Conservation (phyloP, 345 rosid genomes). For the Ceriops decandra region DNA sequence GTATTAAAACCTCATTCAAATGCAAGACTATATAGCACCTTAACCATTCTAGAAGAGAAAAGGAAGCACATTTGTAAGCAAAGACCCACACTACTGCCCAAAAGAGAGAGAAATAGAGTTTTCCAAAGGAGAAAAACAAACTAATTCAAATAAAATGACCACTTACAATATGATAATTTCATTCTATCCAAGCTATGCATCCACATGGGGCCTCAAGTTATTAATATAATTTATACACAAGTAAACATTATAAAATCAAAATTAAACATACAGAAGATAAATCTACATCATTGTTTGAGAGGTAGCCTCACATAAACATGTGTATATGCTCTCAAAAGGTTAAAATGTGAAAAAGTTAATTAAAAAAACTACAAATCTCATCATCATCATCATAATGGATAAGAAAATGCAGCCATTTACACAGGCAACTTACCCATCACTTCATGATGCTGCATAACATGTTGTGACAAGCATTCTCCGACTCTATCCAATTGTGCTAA, state of each 20-base stretch:
- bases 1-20: constrained; percentile 23
- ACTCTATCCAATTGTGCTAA: constrained; percentile 84
- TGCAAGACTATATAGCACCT: constrained; percentile 3
- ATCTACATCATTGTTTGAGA: neutral
- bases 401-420: neutral
- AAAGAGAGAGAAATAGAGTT: neutral
- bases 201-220: neutral
- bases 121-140: no score
- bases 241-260: neutral
- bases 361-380: neutral
- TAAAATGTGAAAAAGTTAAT: neutral
- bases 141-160: neutral
- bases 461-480: constrained; percentile 65
- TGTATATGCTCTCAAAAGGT: neutral
- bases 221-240: neutral
- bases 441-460: constrained; percentile 97
- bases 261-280: neutral
- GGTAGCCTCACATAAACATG: neutral
- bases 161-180: neutral
- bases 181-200: neutral
- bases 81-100: neutral
- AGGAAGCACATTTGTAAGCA: neutral
- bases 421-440: constrained; percentile 74
- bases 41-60: neutral
- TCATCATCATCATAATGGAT: neutral